phyloP scores from a whole-genome alignment of 176 grass and related monocot species.

The Poa pratensis region DNA sequence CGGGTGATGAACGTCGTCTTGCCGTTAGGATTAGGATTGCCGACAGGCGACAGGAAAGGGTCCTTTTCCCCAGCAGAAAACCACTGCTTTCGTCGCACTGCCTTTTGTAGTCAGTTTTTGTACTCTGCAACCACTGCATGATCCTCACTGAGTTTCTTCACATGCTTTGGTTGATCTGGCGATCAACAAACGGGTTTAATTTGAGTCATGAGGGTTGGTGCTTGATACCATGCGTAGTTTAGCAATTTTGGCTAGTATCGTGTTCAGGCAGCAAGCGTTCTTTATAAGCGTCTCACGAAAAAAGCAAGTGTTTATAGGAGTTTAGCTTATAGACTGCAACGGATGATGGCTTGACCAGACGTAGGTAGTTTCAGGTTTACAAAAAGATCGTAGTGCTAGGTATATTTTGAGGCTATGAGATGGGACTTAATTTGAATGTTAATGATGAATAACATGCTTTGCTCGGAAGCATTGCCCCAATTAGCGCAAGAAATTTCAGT shows the following conservation, averaged over 20 bases:
- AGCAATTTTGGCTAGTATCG: background rate
- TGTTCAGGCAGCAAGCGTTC: conserved; percentile 23
- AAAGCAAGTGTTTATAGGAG: background rate
- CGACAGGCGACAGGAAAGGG: conserved; percentile 31
- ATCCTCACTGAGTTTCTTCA: background rate
- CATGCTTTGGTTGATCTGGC: conserved; percentile 15
- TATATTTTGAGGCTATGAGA: background rate
- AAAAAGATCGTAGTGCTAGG: background rate
- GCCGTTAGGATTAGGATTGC: background rate
- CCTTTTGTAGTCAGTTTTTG: background rate
- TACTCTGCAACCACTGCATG: background rate
- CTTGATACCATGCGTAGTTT: background rate
- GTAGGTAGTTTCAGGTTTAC: no score
- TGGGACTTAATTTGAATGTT: background rate
- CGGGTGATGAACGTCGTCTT: background rate
- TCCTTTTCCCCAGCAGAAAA: background rate
- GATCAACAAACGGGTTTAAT: background rate
- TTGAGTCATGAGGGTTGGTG: background rate
- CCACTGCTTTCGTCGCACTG: background rate
- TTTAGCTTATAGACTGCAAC: background rate
- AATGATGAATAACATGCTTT: conserved; percentile 11
- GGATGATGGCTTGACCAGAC: no score
- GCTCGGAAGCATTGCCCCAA: conserved; percentile 35
- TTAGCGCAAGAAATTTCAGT: background rate
- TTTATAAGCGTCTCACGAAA: no score